Evolutionary conservation across 805 yeast genomes (phyloP), one percentile per base, ranked within the genome.

Genomic region (Candida broadrunensis): DNA sequence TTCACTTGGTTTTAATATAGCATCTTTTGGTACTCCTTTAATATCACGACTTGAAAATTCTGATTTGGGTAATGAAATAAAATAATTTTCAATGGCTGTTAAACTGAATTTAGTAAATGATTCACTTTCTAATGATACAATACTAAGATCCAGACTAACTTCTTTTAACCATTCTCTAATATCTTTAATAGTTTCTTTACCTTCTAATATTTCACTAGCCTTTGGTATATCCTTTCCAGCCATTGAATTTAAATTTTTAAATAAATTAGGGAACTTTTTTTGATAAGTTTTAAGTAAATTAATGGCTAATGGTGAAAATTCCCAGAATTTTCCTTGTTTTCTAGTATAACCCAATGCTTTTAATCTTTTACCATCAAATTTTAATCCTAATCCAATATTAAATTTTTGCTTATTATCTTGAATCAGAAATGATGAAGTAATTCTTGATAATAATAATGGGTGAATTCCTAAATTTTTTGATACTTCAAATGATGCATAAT

Each of bases 301-400:
- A 30, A 85, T 63, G 0, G 97, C 95, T 50, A 83, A 66, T 8
- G 79, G 81, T 47, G 95, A 85, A 61, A 72, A 93, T 51, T 82
- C 88, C 99, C 99, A 93, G 39, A 55, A 57, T 38, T 52, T 61
- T 17, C 80, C 82, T 37, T 72, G 71, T 54, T 82, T 80, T 44
- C 81, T 76, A 1, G 97, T 81, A 65, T 81, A 91, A 4, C 98
- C 99, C 47, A 90, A 72, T 3, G 88, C 98, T 62, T 91, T 91
- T 53, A 78, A 76, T 50, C 88, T 79, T 44, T 79, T 78, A 17
- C 78, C 78, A 49, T 90, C 96, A 61, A 83, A 85, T 63, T 90
- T 90, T 60, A 93, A 71, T 42, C 84, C 86, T 47, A 93, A 69
- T 16, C 98, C 98, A 52, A 93, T 70, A 55, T 90, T 85, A 8